A percentile compares a stretch with the other conserved stretches of the same genome.
These are phyloP conservation scores for Candida insectorum DNA, from an alignment of 805 yeast genomes.

Conservation along the genomic window DNA sequence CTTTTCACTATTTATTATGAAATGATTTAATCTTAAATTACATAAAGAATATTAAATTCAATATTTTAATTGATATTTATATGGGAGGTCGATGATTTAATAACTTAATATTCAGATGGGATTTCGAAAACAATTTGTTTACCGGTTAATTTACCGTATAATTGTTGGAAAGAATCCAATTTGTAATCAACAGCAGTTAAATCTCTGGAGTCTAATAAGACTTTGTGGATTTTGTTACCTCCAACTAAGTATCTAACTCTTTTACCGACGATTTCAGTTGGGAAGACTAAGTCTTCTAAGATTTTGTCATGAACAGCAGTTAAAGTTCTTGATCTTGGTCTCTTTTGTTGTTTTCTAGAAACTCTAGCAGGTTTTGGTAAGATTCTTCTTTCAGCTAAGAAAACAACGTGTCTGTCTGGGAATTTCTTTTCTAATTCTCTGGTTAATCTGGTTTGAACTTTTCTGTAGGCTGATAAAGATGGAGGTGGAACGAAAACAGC, in stretches of 20 bases:
- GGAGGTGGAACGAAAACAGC: constrained; percentile 98
- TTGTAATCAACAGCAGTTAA: constrained; percentile 96
- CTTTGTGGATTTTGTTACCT: constrained; percentile 98
- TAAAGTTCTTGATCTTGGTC: constrained; percentile 99
- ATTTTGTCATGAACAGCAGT: constrained; percentile 98
- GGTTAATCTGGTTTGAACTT: constrained; percentile 94
- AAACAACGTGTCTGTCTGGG: constrained; percentile 99
- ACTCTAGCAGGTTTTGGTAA: constrained; percentile 98
- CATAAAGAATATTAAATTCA: constrained; percentile 7
- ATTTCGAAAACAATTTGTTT: constrained; percentile 99
- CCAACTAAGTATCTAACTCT: constrained; percentile 98
- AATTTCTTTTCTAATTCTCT: constrained; percentile 99
- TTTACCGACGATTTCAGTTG: constrained; percentile 98
- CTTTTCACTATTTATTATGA: constrained; percentile 13
- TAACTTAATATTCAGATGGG: constrained; percentile 35
- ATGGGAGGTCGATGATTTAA: not conserved
- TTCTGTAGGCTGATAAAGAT: constrained; percentile 88
- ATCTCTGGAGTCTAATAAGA: constrained; percentile 96
- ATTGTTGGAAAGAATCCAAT: constrained; percentile 98
- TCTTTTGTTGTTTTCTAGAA: constrained; percentile 92
- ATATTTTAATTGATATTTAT: no score
- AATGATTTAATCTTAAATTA: constrained; percentile 10
- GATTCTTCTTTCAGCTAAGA: constrained; percentile 99
- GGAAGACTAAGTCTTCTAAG: constrained; percentile 99
- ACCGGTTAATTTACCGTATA: constrained; percentile 98